A percentile compares a stretch with the other conserved stretches of the same genome.
These are phyloP conservation scores for Ilyonectria robusta DNA, from an alignment of 2,329 filamentous ascomycete species.

Conservation along the genomic window DNA sequence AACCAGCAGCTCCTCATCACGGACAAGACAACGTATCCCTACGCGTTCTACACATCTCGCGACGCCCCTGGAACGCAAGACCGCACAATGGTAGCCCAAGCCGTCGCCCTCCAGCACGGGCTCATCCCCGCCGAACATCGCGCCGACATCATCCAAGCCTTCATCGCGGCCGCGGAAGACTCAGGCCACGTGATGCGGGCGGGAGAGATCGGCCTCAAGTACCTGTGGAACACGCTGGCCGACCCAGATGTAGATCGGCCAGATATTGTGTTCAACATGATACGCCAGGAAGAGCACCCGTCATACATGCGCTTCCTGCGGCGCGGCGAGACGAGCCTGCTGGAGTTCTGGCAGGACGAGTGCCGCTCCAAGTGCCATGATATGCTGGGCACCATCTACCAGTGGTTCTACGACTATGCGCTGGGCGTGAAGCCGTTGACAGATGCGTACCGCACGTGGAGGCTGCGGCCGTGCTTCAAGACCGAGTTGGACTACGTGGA, in stretches of 20 bases:
- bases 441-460: constrained; percentile 58
- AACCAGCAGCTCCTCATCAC: constrained; percentile 53
- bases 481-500: constrained; percentile 57
- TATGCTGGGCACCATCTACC: constrained; percentile 63
- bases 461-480: constrained; percentile 55
- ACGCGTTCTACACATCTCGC: constrained; percentile 56
- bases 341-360: constrained; percentile 61
- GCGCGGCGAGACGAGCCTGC: constrained; percentile 59
- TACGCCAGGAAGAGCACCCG: constrained; percentile 62
- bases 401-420: constrained; percentile 62
- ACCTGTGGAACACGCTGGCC: constrained; percentile 58
- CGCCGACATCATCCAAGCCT: constrained; percentile 39
- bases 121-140: constrained; percentile 39
- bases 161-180: constrained; percentile 42
- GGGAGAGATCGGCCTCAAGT: constrained; percentile 59
- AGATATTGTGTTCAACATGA: constrained; percentile 59
- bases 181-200: constrained; percentile 55
- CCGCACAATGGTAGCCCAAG: constrained; percentile 56
- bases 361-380: constrained; percentile 62
- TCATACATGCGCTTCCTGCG: constrained; percentile 64
- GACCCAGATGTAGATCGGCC: constrained; percentile 54
- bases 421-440: constrained; percentile 55
- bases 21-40: constrained; percentile 48
- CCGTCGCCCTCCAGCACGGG: constrained; percentile 48
- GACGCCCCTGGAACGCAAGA: constrained; percentile 52